Evolutionary conservation across 1,139 yeast species (phyloP).

Genomic region (Debaryomycetaceae sp.): DNA sequence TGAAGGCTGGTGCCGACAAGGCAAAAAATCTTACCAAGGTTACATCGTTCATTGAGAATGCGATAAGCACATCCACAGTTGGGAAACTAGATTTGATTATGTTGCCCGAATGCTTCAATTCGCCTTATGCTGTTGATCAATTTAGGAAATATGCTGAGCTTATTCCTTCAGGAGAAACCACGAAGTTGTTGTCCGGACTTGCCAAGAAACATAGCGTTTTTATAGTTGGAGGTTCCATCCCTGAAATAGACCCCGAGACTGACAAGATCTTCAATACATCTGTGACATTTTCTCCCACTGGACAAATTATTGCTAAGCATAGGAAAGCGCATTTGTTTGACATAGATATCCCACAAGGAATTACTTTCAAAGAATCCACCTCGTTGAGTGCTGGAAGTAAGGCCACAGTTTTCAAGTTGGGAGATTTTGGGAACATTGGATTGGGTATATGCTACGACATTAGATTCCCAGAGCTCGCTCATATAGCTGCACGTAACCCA

Average conservation of each 20-base stretch:
- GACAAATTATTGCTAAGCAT: conserved; percentile 61
- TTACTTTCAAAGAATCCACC: conserved; percentile 63
- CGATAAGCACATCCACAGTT: conserved; percentile 47
- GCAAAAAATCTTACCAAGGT: conserved; percentile 56
- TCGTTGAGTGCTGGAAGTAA: conserved; percentile 72
- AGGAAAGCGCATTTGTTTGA: conserved; percentile 84
- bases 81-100: conserved; percentile 57
- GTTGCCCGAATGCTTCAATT: conserved; percentile 90
- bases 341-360: conserved; percentile 69
- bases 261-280: conserved; percentile 21
- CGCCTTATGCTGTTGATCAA: conserved; percentile 87
- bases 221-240: conserved; percentile 24
- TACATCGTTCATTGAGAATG: conserved; percentile 45
- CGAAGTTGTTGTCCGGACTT: conserved; percentile 15
- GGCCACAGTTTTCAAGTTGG: conserved; percentile 44
- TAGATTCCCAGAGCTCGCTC: conserved; percentile 76
- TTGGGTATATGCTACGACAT: conserved; percentile 78
- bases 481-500: conserved; percentile 47
- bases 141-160: conserved; percentile 45
- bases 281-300: conserved; percentile 45
- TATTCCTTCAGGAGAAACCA: conserved; percentile 21
- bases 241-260: conserved; percentile 14
- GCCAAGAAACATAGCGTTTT: conserved; percentile 20
- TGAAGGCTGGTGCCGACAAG: conserved; percentile 69
- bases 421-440: conserved; percentile 53